Percentiles rank a stretch among this genome's conserved stretches.
Evolutionary conservation across 768 basidiomycete genomes (phyloP).

Genomic region (Mycena kentingensis): DNA sequence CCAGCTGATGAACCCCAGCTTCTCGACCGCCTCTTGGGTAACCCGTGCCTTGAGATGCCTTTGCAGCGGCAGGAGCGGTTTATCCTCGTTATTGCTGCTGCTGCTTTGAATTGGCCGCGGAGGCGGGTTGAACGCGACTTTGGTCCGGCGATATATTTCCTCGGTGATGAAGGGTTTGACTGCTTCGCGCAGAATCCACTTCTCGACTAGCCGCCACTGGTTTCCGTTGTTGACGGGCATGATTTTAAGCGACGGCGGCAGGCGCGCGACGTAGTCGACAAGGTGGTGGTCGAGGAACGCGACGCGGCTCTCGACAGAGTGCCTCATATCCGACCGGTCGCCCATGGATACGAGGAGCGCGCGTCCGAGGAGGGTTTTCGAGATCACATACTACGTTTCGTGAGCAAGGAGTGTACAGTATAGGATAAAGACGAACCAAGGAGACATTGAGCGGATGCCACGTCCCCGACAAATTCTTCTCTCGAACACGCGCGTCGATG

Average conservation of each 20-base stretch:
- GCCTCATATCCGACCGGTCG: slow-evolving; percentile 16
- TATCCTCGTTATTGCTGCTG: not conserved
- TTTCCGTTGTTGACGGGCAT: not conserved
- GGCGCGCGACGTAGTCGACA: slow-evolving; percentile 14
- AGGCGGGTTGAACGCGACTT: slow-evolving; percentile 15
- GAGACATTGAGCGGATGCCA: slow-evolving; percentile 18
- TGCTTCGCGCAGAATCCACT: slow-evolving; percentile 22
- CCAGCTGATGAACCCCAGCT: slow-evolving; percentile 14
- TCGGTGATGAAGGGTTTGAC: slow-evolving; percentile 22
- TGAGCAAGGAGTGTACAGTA: not conserved
- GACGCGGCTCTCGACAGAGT: slow-evolving; percentile 17
- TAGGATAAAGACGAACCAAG: slow-evolving; percentile 7
- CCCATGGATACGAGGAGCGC: slow-evolving; percentile 7
- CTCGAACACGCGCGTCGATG: not conserved
- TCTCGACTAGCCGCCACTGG: slow-evolving; percentile 17
- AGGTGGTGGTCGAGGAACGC: slow-evolving; percentile 21
- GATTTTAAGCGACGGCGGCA: slow-evolving; percentile 20
- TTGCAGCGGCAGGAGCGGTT: slow-evolving; percentile 11
- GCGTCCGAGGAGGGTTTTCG: slow-evolving; percentile 4
- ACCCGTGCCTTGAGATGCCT: slow-evolving; percentile 11
- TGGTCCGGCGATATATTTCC: slow-evolving; percentile 18
- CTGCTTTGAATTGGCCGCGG: not conserved
- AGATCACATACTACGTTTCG: slow-evolving; percentile 1
- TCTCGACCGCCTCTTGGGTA: slow-evolving; percentile 9
- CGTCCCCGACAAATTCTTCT: slow-evolving; percentile 3